phyloP scores from a whole-genome alignment of 2,329 filamentous ascomycete genomes.

The Colletotrichum sp. region DNA sequence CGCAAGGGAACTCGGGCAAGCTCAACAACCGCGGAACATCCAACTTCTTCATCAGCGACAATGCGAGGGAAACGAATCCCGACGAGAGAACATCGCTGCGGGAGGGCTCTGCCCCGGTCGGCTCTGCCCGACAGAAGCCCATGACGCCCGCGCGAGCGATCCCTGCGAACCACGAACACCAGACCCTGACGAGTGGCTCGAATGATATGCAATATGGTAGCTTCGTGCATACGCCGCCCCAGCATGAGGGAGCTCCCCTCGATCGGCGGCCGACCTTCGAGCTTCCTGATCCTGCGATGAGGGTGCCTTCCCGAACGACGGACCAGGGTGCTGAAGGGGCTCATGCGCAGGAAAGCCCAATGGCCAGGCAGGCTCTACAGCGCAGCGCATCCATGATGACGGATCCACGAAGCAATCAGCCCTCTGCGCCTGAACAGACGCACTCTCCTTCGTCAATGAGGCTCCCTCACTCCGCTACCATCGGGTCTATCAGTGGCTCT shows the following conservation, averaged over 20 bases:
- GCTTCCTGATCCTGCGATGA: conserved; percentile 59
- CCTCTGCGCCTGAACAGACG: background rate
- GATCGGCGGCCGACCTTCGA: conserved; percentile 42
- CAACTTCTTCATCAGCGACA: background rate
- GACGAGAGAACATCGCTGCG: conserved; percentile 25
- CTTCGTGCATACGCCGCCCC: conserved; percentile 49
- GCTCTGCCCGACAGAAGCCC: conserved; percentile 20
- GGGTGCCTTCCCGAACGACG: conserved; percentile 36
- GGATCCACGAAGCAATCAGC: background rate
- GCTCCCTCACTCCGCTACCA: conserved; percentile 8
- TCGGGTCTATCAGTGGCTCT: background rate
- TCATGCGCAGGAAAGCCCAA: conserved; percentile 17
- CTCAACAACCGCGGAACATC: background rate
- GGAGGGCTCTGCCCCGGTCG: conserved; percentile 30
- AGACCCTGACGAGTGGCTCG: conserved; percentile 43
- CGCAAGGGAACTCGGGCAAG: background rate
- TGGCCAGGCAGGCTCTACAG: conserved; percentile 31
- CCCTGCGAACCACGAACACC: conserved; percentile 36
- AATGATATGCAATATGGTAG: conserved; percentile 57
- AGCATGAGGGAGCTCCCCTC: conserved; percentile 27
- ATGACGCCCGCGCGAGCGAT: conserved; percentile 25
- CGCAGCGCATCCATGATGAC: conserved; percentile 39
- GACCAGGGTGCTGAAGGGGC: conserved; percentile 21
- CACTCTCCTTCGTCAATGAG: background rate
- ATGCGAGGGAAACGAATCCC: conserved; percentile 8